Base-by-base conservation (phyloP, 2,329 filamentous ascomycete genomes). In the Beauveria sp. region DNA sequence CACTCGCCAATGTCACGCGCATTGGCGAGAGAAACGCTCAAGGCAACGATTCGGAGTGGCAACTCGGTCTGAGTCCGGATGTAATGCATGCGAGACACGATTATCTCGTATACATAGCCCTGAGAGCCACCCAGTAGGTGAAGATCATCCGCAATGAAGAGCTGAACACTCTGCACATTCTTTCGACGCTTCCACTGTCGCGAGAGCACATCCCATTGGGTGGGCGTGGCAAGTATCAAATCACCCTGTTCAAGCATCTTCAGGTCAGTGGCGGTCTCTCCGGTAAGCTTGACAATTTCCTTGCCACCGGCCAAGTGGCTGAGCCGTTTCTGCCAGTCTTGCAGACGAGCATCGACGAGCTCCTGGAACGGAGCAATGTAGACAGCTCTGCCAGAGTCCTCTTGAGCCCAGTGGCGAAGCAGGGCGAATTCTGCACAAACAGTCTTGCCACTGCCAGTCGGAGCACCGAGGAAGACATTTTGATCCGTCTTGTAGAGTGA, bases 21-120 rank as follows among this genome's bases (percentile, higher is more conserved):
- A 71, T 97, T 97, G 5, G 94, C 88, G 24, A 99, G 81, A 26
- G 94, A 96, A 30, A 97, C 94, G 70, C 91, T 92, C 63, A 99
- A 77, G 2, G 92, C 94, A 59, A 99, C 77, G 52, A 97, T 93
- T 56, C 94, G 87, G 77, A 97, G 83, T 10, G 89, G 85, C 44
- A 89, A 86, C 72, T 96, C 90, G 0, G 91, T 88, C 72, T 97
- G 91, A 1, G 91, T 88, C 62, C 91, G 88, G 71, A 99, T 97
- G 65, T 94, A 94, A 72, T 96, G 92, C 89, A 97, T 97, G 57
- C 94, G 88, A 64, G 94, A 97, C n/a, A 99, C 90, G 57, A 99
- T 87, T 57, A 94, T 90, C 78, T 99, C 94, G 74, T 99, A 99
- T 34, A 96, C 83, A 71, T 93, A 96, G 34, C 94, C 96, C 64